Evolutionary conservation across 345 rosid species (phyloP).

Genomic region (Kandelia obovata): DNA sequence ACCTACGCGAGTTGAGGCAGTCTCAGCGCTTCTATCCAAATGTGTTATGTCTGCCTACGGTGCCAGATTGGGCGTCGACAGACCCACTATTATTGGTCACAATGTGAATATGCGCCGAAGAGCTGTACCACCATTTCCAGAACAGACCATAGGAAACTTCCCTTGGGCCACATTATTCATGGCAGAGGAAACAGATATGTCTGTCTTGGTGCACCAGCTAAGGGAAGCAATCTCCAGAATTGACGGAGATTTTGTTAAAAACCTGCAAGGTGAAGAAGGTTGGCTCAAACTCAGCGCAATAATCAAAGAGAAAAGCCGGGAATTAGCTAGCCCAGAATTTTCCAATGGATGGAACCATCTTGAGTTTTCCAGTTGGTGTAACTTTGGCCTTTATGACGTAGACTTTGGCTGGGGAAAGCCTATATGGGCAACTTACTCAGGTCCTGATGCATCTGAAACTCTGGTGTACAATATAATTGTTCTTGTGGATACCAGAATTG

Average conservation of each 20-base stretch:
- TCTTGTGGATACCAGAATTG: constrained; percentile 2
- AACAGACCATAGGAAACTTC: constrained; percentile 7
- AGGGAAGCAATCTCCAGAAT: constrained; percentile 4
- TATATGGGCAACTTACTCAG: constrained; percentile 6
- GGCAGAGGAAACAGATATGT: neutral
- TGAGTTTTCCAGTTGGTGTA: constrained; percentile 23
- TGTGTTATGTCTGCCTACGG: constrained; percentile 29
- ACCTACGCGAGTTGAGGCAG: constrained; percentile 49
- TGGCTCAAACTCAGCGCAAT: neutral
- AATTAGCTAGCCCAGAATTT: neutral
- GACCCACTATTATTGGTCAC: constrained; percentile 7
- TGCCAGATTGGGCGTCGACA: constrained; percentile 15
- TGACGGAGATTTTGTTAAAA: neutral
- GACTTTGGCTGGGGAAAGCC: constrained; percentile 36
- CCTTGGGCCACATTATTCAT: neutral
- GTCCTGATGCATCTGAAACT: neutral
- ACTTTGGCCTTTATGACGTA: constrained; percentile 19
- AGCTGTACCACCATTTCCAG: constrained; percentile 1
- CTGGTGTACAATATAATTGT: neutral
- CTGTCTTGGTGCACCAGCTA: neutral
- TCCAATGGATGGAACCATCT: constrained; percentile 10
- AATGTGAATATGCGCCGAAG: constrained; percentile 2
- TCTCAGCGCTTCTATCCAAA: constrained; percentile 45
- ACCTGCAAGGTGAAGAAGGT: neutral
- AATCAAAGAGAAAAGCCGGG: constrained; percentile 4